Percentiles rank a stretch among this genome's conserved stretches.
Conservation (phyloP, 495 filamentous ascomycete genomes). For the Lophiotrema nucula region DNA sequence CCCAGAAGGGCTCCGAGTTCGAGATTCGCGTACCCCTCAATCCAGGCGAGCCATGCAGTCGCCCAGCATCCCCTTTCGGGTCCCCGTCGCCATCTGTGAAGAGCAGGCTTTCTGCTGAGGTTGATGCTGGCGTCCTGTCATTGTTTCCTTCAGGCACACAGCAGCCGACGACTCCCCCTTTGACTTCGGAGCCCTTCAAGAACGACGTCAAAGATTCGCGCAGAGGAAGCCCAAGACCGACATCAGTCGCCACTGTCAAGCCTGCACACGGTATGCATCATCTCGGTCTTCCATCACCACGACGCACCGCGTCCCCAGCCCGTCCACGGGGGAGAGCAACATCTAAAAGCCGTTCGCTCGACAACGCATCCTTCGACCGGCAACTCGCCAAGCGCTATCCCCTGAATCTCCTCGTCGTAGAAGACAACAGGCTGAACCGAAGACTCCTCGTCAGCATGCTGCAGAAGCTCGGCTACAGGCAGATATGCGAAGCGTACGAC, state of each 20-base stretch:
- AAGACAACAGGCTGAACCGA: conserved; percentile 82
- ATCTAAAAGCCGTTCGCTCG: conserved; percentile 12
- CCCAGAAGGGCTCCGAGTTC: conserved; percentile 69
- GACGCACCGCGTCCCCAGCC: conserved; percentile 14
- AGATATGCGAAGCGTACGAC: conserved; percentile 67
- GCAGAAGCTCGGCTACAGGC: conserved; percentile 62
- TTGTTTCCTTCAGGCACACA: neutral
- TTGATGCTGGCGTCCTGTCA: conserved; percentile 16
- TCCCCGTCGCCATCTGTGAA: conserved; percentile 37
- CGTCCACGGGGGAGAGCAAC: conserved; percentile 4
- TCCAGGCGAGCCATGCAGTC: conserved; percentile 43
- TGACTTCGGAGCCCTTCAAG: conserved; percentile 1
- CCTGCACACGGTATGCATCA: conserved; percentile 11
- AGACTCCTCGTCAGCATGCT: conserved; percentile 70
- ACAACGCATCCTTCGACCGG: conserved; percentile 37
- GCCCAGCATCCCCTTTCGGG: conserved; percentile 39
- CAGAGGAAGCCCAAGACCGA: neutral
- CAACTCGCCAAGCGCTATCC: conserved; percentile 59
- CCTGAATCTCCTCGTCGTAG: conserved; percentile 70
- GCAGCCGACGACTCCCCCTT: conserved; percentile 8
- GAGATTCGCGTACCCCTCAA: conserved; percentile 67
- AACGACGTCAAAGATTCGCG: neutral
- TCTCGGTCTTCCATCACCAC: conserved; percentile 25
- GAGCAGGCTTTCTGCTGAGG: conserved; percentile 21
- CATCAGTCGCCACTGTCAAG: neutral